Conservation (phyloP, 2,329 filamentous ascomycete genomes). For the Aspergillus japonicus region DNA sequence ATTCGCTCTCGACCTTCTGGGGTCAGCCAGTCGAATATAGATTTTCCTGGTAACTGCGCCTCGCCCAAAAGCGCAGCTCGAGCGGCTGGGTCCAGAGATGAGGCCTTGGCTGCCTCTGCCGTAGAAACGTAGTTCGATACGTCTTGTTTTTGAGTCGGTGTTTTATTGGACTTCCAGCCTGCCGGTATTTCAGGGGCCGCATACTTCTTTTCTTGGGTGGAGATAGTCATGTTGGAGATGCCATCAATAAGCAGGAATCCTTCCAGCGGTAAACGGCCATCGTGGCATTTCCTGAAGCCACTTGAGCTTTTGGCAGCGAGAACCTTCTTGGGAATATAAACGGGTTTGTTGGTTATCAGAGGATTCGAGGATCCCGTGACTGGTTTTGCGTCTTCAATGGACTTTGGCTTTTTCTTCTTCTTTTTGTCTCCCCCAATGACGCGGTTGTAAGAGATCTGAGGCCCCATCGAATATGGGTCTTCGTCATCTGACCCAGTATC, state of each 20-base stretch:
- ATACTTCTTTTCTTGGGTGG: slow-evolving; percentile 46
- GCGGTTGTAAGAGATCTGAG: slow-evolving; percentile 82
- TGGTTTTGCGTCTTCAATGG: slow-evolving; percentile 33
- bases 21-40: slow-evolving; percentile 90
- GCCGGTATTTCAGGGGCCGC: slow-evolving; percentile 45
- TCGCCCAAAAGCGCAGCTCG: slow-evolving; percentile 82
- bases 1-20: slow-evolving; percentile 74
- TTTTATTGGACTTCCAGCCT: slow-evolving; percentile 69
- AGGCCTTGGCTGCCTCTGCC: slow-evolving; percentile 74
- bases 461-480: slow-evolving; percentile 88
- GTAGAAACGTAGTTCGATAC: slow-evolving; percentile 60
- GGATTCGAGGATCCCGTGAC: slow-evolving; percentile 60
- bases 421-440: slow-evolving; percentile 79
- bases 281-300: slow-evolving; percentile 70
- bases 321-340: slow-evolving; percentile 71
- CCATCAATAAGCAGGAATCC: slow-evolving; percentile 72
- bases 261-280: slow-evolving; percentile 74
- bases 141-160: slow-evolving; percentile 35
- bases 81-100: slow-evolving; percentile 70
- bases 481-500: slow-evolving; percentile 94
- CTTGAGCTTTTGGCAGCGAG: slow-evolving; percentile 43
- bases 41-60: slow-evolving; percentile 79
- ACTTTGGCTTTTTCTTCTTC: slow-evolving; percentile 63
- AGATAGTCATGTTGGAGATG: slow-evolving; percentile 49
- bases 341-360: slow-evolving; percentile 63